A percentile compares a stretch with the other conserved stretches of the same genome.
These are phyloP conservation scores for Sinapis alba DNA, from an alignment of 441 rosid species.

Conservation along the genomic window DNA sequence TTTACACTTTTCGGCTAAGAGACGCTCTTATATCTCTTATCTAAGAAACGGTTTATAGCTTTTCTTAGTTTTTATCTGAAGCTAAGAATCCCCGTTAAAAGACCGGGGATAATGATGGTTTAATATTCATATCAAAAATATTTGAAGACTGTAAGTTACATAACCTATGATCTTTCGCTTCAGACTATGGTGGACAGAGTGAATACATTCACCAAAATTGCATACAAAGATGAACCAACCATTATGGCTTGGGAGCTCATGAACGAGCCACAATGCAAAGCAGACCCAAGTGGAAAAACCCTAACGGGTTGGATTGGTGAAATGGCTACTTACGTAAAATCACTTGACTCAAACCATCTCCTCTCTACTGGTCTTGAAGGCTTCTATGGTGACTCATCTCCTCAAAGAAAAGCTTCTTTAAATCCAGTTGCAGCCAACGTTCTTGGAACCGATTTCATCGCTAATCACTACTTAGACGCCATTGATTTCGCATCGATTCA, in stretches of 20 bases:
- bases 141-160: neutral
- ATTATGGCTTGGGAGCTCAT: slow-evolving; percentile 79
- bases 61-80: no score
- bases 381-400: slow-evolving; percentile 65
- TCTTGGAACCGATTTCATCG: slow-evolving; percentile 69
- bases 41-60: no score
- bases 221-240: slow-evolving; percentile 57
- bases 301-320: slow-evolving; percentile 61
- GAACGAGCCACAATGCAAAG: slow-evolving; percentile 61
- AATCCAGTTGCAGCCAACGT: slow-evolving; percentile 51
- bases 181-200: slow-evolving; percentile 52
- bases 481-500: slow-evolving; percentile 72
- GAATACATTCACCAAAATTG: slow-evolving; percentile 46
- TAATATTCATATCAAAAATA: neutral
- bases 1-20: no score
- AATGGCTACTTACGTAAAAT: slow-evolving; percentile 65
- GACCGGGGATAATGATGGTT: no score
- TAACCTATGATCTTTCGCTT: slow-evolving; percentile 8
- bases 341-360: slow-evolving; percentile 63
- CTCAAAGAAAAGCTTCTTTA: slow-evolving; percentile 46
- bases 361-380: slow-evolving; percentile 68
- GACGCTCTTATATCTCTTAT: no score
- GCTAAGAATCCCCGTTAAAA: no score
- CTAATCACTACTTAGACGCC: slow-evolving; percentile 52
- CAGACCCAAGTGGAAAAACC: slow-evolving; percentile 51